Evolutionary conservation across 495 filamentous ascomycete genomes (phyloP).

Genomic region (Annulohypoxylon maeteangense): DNA sequence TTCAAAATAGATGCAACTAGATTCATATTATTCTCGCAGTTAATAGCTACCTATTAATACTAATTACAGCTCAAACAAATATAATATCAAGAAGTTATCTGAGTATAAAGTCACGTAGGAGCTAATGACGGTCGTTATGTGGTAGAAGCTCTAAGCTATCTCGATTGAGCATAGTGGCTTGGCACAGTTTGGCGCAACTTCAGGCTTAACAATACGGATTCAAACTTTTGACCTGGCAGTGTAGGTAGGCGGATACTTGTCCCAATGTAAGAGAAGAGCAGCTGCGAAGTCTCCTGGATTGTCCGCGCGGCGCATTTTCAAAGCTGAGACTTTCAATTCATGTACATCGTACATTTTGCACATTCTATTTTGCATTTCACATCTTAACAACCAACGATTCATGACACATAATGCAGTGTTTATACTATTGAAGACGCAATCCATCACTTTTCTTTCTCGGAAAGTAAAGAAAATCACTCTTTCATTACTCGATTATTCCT

Average conservation of each 20-base stretch:
- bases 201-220: too few species aligned
- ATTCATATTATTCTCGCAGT: too few species aligned
- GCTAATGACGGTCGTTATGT: too few species aligned
- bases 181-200: too few species aligned
- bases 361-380: not conserved
- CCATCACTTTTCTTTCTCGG: constrained; percentile 9
- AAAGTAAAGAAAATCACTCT: not conserved
- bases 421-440: constrained; percentile 4
- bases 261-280: constrained; percentile 8
- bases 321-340: constrained; percentile 35
- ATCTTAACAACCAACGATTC: constrained; percentile 10
- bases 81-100: too few species aligned
- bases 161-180: too few species aligned
- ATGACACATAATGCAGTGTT: constrained; percentile 33
- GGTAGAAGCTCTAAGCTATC: too few species aligned
- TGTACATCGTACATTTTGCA: constrained; percentile 7
- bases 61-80: too few species aligned
- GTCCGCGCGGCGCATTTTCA: constrained; percentile 37
- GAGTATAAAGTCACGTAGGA: too few species aligned
- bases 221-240: too few species aligned
- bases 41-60: too few species aligned
- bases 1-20: too few species aligned
- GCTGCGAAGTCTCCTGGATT: constrained; percentile 6
- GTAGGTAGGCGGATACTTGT: constrained; percentile 1
- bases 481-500: not conserved